Conservation (phyloP, 345 rosid species). For the rapeseed (Brassica napus) region Da-Ae NC_063445.1:10382001-10382500, state of each 20-base stretch:
- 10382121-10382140: neutral
- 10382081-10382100: constrained; percentile 80
- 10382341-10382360: constrained; percentile 2
- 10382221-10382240: constrained; percentile 37
- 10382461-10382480: neutral
- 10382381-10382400: neutral
- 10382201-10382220: constrained; percentile 18
- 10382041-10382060: constrained; percentile 79
- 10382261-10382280: constrained; percentile 29
- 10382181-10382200: constrained; percentile 32
- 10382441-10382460: neutral
- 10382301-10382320: constrained; percentile 20
- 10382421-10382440: neutral
- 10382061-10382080: constrained; percentile 96
- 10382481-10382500: neutral
- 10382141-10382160: constrained; percentile 10
- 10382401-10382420: neutral
- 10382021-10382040: constrained; percentile 70
- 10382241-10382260: constrained; percentile 33
- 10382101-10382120: constrained; percentile 27
- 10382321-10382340: constrained; percentile 70
- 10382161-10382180: constrained; percentile 45
- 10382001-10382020: constrained; percentile 86
- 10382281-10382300: constrained; percentile 9
- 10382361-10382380: neutral